Conservation (phyloP, 2,329 filamentous ascomycete genomes). For the Paramyrothecium roridum region DNA sequence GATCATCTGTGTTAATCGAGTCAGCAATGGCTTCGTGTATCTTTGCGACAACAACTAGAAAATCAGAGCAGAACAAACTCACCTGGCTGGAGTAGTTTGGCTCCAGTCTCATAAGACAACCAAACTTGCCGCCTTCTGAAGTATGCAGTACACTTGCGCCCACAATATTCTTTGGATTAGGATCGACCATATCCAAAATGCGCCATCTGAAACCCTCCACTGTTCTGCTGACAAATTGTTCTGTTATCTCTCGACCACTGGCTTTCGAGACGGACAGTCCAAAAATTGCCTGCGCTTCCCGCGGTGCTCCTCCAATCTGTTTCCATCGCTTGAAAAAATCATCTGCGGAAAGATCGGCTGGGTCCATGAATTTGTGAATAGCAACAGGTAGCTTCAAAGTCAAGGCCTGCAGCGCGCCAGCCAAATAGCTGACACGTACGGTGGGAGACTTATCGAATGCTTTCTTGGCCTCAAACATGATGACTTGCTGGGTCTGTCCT, state of each 20-base stretch:
- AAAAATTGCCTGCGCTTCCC: slow-evolving; percentile 88
- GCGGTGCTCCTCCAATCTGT: slow-evolving; percentile 85
- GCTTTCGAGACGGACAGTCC: slow-evolving; percentile 51
- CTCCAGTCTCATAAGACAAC: slow-evolving; percentile 88
- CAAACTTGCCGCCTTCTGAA: slow-evolving; percentile 82
- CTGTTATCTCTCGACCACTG: slow-evolving; percentile 59
- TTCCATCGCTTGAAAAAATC: slow-evolving; percentile 99
- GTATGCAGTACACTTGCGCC: slow-evolving; percentile 85
- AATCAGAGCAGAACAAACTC: slow-evolving; percentile 32
- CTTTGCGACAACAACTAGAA: background rate
- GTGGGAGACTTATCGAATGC: slow-evolving; percentile 85
- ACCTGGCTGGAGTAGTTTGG: slow-evolving; percentile 92
- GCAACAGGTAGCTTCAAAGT: slow-evolving; percentile 87
- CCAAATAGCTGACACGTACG: slow-evolving; percentile 89
- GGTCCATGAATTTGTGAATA: slow-evolving; percentile 95
- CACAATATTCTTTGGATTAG: slow-evolving; percentile 90
- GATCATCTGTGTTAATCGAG: slow-evolving; percentile 68
- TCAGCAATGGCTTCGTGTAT: slow-evolving; percentile 8
- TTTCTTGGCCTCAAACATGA: slow-evolving; percentile 86
- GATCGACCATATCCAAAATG: slow-evolving; percentile 80
- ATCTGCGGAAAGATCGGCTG: slow-evolving; percentile 78
- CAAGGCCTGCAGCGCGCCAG: slow-evolving; percentile 86
- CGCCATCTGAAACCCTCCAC: slow-evolving; percentile 90
- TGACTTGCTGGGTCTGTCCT: slow-evolving; percentile 84
- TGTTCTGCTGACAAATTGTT: slow-evolving; percentile 66